Conservation (phyloP, 2,329 filamentous ascomycete genomes). For the Gliomastix tumulicola region DNA sequence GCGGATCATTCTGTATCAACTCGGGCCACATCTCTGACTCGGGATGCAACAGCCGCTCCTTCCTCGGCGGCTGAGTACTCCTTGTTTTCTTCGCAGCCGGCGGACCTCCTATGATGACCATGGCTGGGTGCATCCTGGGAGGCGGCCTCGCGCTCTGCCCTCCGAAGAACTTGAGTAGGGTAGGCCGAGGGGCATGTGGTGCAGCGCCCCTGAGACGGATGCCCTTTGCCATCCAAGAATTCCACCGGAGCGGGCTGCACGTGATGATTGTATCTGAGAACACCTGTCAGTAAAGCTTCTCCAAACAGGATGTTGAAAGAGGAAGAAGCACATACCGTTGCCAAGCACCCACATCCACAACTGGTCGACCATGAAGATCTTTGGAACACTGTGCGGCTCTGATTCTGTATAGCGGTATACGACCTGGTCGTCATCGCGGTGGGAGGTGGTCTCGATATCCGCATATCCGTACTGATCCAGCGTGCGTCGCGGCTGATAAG, state of each 20-base stretch:
- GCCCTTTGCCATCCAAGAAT: slow-evolving; percentile 1
- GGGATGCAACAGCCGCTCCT: too few relatives aligned
- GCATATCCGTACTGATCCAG: slow-evolving; percentile 6
- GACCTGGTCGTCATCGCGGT: slow-evolving; percentile 6
- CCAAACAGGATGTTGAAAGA: too few relatives aligned
- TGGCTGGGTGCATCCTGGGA: too few relatives aligned
- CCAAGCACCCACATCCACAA: neutral
- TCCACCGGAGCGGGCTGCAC: slow-evolving; percentile 4
- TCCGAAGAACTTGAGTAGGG: too few relatives aligned
- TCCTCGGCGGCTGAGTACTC: too few relatives aligned
- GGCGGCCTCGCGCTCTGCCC: too few relatives aligned
- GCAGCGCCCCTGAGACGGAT: too few relatives aligned
- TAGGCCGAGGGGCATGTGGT: too few relatives aligned
- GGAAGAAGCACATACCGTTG: neutral
- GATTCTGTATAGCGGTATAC: slow-evolving; percentile 6
- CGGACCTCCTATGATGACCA: too few relatives aligned
- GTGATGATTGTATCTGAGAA: slow-evolving; percentile 4
- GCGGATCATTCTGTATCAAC: neutral
- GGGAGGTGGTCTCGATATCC: slow-evolving; percentile 1
- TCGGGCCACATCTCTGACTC: neutral
- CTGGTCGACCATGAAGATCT: neutral
- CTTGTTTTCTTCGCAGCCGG: too few relatives aligned
- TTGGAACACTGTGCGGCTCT: neutral
- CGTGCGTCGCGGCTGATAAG: slow-evolving; percentile 6
- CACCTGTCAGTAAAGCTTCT: neutral